Evolutionary conservation across 305 asterid species (phyloP), one percentile per base, ranked within the genome.

Genomic region (Fraxinus albicans): DNA sequence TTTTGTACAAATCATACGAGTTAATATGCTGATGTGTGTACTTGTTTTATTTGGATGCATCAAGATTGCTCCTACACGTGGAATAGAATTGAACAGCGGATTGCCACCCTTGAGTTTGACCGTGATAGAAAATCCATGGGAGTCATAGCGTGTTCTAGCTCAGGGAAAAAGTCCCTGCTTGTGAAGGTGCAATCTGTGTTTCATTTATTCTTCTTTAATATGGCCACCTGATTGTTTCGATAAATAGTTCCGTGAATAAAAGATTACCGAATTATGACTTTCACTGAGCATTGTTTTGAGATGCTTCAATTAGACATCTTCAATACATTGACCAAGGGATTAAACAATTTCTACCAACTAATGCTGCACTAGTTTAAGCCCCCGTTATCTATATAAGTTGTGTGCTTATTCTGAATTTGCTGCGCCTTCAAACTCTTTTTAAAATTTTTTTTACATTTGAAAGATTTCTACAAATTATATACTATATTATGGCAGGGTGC

Each of bases 121-220:
- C 96, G 95, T 58, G 98, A 95, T 88, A 91, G 98, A 84, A 94
- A 95, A 88, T 95, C 98, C 67, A 95, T 95, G 98, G 98, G 97
- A 60, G 97, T 95, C 77, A 91, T 95, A 78, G 92, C 90, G 82
- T 85, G 87, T 73, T 91, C 98, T 13, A 81, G 84, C 83, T 84
- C 89, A 77, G 98, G 94, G 25, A 91, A 79, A 80, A 95, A 87
- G 83, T 82, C 94, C 35, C 83, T 95, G 84, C 89, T 95, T 86
- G 97, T 95, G 79, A 93, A 93, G 99, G 99, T 96, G 58, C 44
- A 79, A 81, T 53, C 80, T 79, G 80, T 78, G 19, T 67, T 69
- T 21, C 65, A 6, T 15, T 13, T 50, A 40, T 77, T 69, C 69
- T 79, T 77, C 79, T 38, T 3, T 8, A 21, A n/a, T 4, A 25